phyloP scores from a whole-genome alignment of 208 protist species.

The Eutreptiella sp. region DNA sequence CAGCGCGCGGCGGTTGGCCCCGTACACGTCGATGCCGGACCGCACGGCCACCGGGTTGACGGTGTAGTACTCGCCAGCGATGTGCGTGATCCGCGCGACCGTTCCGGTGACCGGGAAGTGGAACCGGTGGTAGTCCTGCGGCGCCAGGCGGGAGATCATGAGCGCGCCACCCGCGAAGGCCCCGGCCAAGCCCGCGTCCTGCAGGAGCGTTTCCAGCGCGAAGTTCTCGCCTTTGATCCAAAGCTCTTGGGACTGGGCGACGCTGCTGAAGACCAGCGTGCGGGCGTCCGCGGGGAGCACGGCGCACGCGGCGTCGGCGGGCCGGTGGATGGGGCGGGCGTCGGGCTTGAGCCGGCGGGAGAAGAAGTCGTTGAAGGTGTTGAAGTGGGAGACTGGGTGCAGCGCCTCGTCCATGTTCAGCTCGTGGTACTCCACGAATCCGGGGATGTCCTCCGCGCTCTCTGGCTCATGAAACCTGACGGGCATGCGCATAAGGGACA shows the following conservation, averaged over 20 bases:
- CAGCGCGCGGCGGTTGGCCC: slow-evolving; percentile 23
- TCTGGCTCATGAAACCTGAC: too few relatives aligned
- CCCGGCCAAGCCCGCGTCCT: too few relatives aligned
- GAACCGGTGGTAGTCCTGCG: slow-evolving; percentile 29
- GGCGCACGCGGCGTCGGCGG: too few relatives aligned
- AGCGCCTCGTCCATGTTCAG: slow-evolving; percentile 3
- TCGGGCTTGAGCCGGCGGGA: slow-evolving; percentile 8
- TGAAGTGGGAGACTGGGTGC: neutral
- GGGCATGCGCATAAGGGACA: too few relatives aligned
- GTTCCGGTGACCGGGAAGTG: slow-evolving; percentile 3
- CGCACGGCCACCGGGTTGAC: slow-evolving; percentile 26
- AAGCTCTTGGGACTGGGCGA: too few relatives aligned
- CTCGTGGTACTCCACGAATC: slow-evolving; percentile 3
- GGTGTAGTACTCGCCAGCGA: slow-evolving; percentile 25
- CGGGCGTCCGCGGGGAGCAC: too few relatives aligned
- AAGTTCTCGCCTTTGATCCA: too few relatives aligned
- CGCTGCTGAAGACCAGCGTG: too few relatives aligned
- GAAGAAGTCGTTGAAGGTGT: slow-evolving; percentile 30
- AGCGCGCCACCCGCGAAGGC: too few relatives aligned
- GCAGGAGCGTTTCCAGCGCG: too few relatives aligned
- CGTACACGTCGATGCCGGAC: slow-evolving; percentile 25
- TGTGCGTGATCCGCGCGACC: slow-evolving; percentile 5
- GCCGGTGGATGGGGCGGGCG: slow-evolving; percentile 9
- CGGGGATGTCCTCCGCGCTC: neutral
- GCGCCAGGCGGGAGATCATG: slow-evolving; percentile 13